Conservation (phyloP, 2,329 filamentous ascomycete genomes). For the Fonsecaea erecta region DNA sequence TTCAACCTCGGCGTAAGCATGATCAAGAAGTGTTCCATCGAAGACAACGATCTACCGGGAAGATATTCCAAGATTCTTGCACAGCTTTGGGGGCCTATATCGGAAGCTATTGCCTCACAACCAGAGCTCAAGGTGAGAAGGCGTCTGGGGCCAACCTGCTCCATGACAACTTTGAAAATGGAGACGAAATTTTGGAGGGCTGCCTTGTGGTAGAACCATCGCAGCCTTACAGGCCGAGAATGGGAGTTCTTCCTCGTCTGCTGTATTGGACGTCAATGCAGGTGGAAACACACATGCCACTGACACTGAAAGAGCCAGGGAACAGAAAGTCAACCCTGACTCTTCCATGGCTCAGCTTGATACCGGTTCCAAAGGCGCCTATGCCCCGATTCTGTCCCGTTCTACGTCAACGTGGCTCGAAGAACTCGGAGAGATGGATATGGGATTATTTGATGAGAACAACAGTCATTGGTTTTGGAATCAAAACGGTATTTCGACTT, state of each 20-base stretch:
- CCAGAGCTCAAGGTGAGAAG: slow-evolving; percentile 31
- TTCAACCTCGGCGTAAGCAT: slow-evolving; percentile 9
- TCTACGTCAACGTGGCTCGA: not conserved
- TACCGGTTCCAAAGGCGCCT: not conserved
- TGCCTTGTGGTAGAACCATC: not conserved
- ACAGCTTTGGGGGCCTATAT: slow-evolving; percentile 63
- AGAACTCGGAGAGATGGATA: not conserved
- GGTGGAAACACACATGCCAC: not conserved
- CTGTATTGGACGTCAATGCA: not conserved
- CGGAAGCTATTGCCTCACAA: slow-evolving; percentile 37
- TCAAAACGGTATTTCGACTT: not conserved
- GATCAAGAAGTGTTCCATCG: slow-evolving; percentile 64
- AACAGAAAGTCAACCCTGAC: not conserved
- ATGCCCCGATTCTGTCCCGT: not conserved
- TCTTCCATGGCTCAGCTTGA: not conserved
- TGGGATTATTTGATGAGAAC: slow-evolving; percentile 1
- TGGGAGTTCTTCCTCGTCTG: not conserved
- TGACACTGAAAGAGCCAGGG: not conserved
- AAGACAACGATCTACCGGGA: slow-evolving; percentile 65
- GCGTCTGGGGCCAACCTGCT: slow-evolving; percentile 49
- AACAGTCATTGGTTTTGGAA: slow-evolving; percentile 13
- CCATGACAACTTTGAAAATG: slow-evolving; percentile 70
- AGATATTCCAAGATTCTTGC: slow-evolving; percentile 68
- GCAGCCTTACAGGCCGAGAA: not conserved
- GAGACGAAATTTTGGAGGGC: slow-evolving; percentile 63